phyloP scores from a whole-genome alignment of 179 eudicot genomes.

The Sideroxylon spinosum region DNA sequence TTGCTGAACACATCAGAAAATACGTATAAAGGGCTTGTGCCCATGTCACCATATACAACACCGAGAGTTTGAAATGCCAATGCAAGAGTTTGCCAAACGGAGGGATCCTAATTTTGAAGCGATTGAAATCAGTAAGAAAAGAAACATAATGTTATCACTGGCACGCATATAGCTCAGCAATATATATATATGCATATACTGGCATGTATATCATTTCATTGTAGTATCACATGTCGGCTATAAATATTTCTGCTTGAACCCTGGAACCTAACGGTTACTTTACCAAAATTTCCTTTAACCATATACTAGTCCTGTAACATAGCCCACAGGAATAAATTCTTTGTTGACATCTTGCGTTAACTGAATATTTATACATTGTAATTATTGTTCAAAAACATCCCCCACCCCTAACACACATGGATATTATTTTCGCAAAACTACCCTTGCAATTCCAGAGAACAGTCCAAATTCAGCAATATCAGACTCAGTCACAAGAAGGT shows the following conservation, averaged over 20 bases:
- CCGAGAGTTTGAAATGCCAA: slow-evolving; percentile 97
- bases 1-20: slow-evolving; percentile 89
- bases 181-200: no score
- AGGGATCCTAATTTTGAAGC: slow-evolving; percentile 48
- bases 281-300: no score
- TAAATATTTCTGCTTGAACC: background rate
- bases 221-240: background rate
- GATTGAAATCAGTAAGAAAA: slow-evolving; percentile 11
- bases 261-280: no score
- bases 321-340: no score
- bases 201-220: background rate
- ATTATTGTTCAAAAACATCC: background rate
- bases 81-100: slow-evolving; percentile 60
- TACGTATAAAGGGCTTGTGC: slow-evolving; percentile 93
- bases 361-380: background rate
- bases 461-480: background rate
- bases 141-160: background rate
- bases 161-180: no score
- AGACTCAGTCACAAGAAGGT: background rate
- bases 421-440: background rate
- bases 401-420: background rate
- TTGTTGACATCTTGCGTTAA: background rate
- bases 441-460: background rate
- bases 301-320: no score
- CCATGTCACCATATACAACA: slow-evolving; percentile 96